Evolutionary conservation across 1,284 basidiomycete genomes (phyloP), one percentile per base, ranked within the genome.

Genomic region (Heterobasidion annosum): DNA sequence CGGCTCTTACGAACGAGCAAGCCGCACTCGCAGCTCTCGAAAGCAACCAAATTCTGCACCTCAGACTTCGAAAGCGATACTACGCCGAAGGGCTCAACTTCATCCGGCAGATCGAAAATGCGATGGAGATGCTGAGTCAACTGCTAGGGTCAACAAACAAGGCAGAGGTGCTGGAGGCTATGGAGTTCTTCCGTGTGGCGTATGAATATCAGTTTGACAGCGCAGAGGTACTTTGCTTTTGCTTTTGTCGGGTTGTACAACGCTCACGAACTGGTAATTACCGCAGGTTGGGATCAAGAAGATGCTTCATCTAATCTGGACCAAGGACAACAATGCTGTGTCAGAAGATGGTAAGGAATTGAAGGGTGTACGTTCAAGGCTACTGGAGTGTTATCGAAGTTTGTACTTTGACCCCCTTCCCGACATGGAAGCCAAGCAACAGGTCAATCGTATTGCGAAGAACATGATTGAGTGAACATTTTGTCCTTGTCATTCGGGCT

Each of bases 281-380:
- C 32, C 34, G 49, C 60, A 93, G 89, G 67, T 70, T 12, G 94
- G 94, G 1, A 88, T 99, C 64, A 93, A 91, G 72, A 91, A 88
- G 65, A 99, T 99, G 96, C 68, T 99, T 6, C 97, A 99, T 70
- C 77, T 99, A 40, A 93, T 99, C 63, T 99, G 97, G 97, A 82
- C 83, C 12, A 99, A 98, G 67, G 96, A 98, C 67, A 94, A 94
- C 66, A 88, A 77, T 46, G 79, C 91, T 25, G 89, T 90, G 12
- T 81, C 82, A 18, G 92, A 93, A 65, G 90, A 91, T 57, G 90
- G 88, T 12, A 88, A 90, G 62, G 91, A 95, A 65, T 70, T 94
- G 51, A 97, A 95, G 67, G 93, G 94, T 15, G 80, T 98, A 57
- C 83, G 93, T 9, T 86, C 88, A 49, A 81, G 89, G 45, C 77